Evolutionary conservation across 768 basidiomycete genomes (phyloP).

Genomic region (Postia placenta): DNA sequence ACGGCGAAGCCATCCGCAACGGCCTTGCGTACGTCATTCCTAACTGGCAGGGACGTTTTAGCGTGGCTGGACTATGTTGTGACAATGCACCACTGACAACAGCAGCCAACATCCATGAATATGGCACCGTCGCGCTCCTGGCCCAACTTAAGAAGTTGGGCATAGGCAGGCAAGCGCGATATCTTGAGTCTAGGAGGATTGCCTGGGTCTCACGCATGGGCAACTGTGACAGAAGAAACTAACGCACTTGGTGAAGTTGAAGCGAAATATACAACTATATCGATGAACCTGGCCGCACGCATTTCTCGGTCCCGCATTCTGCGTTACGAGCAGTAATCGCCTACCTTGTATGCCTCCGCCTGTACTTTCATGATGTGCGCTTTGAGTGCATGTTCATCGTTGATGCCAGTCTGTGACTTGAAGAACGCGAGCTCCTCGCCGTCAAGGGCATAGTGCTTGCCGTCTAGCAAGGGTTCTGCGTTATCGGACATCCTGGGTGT

Average conservation of each 20-base stretch:
- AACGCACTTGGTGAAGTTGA: neutral
- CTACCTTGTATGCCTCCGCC: slow-evolving; percentile 17
- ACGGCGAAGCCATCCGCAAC: slow-evolving; percentile 34
- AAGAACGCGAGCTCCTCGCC: slow-evolving; percentile 8
- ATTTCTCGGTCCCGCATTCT: no score
- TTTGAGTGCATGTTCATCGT: slow-evolving; percentile 11
- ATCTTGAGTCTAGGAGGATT: neutral
- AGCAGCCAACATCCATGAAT: slow-evolving; percentile 37
- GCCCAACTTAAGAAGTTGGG: slow-evolving; percentile 26
- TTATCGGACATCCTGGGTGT: no score
- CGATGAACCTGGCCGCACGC: neutral
- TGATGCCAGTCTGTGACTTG: slow-evolving; percentile 5
- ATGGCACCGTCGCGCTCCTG: slow-evolving; percentile 28
- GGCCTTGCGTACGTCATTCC: slow-evolving; percentile 33
- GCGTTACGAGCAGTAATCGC: neutral
- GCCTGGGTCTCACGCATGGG: neutral
- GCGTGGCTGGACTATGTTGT: neutral
- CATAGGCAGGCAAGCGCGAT: neutral
- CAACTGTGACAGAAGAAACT: neutral
- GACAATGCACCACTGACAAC: slow-evolving; percentile 28
- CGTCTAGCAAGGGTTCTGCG: neutral
- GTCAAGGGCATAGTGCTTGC: slow-evolving; percentile 1
- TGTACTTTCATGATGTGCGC: slow-evolving; percentile 17
- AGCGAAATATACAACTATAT: neutral
- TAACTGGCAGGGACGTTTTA: slow-evolving; percentile 20